Evolutionary conservation across 2,329 filamentous ascomycete genomes (phyloP), one percentile per base, ranked within the genome.

Genomic region (Aureobasidium sp.): DNA sequence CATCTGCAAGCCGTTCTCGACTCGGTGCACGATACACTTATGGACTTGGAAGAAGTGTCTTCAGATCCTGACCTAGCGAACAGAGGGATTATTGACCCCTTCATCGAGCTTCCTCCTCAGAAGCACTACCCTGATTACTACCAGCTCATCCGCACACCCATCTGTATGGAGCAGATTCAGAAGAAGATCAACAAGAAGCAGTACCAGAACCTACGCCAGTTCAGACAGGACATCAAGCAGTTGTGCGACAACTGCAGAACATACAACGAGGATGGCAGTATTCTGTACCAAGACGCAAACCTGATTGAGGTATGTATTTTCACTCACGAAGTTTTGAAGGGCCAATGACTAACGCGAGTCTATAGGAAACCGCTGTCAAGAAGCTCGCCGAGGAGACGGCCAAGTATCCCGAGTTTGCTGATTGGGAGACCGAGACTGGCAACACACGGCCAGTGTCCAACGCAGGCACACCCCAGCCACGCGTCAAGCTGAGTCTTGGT

Each of bases 101-200:
- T 99, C 75, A 84, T 97, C 74, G 92, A 94, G 71, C 81, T 97
- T 36, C 93, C 93, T 1, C 88, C 91, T 44, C 95, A 91, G 78
- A 87, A 87, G 63, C 87, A 93, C 64, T 99, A 95, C 72, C 89
- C 91, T 29, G 92, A 97, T 73, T 99, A 99, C 79, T 99, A 97
- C 74, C 79, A 93, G 72, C 86, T 97, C 74, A 99, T 99, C 73
- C 85, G 88, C 71, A 88, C 87, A 61, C 94, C 94, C 0, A 97
- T 99, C 71, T 93, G 90, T 71, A 96, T 97, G 89, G 94, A 96
- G 68, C 87, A 91, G 73, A 96, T 99, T 71, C 86, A 90, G 73
- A 90, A 88, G 73, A 93, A 91, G 80, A 96, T 99, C 78, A 97
- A 96, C 79, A 93, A 90, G 76, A 90, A 95, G 71, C 90, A 97